Conservation (phyloP, 139 green algal species). For the Zygnema cylindricum region DNA sequence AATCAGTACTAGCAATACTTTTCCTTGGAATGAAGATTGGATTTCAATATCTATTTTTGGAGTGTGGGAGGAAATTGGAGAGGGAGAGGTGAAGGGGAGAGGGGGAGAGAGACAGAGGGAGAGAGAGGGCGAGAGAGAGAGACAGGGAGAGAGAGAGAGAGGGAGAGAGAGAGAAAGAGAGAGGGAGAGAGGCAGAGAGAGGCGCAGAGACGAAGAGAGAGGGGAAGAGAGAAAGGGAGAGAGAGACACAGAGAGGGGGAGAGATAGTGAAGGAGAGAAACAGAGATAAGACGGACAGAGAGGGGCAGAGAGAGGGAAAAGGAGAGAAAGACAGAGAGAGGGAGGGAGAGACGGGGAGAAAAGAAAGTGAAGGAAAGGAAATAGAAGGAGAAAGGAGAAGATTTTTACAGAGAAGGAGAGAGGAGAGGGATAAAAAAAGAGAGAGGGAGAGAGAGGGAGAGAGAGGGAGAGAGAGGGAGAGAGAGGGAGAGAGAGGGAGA, state of each 20-base stretch:
- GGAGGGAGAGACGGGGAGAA: constrained; percentile 26
- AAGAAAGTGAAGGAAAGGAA: constrained; percentile 30
- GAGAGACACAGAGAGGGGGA: background rate
- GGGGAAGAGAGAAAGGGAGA: background rate
- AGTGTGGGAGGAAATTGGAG: too few relatives aligned
- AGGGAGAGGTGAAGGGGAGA: too few relatives aligned
- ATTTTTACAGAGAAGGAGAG: background rate
- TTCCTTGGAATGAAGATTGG: too few relatives aligned
- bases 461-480: background rate
- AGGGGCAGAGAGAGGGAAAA: background rate
- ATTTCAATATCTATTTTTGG: too few relatives aligned
- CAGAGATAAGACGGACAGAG: background rate
- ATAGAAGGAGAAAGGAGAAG: background rate
- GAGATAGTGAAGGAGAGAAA: background rate
- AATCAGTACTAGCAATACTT: too few relatives aligned
- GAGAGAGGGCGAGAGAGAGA: too few relatives aligned
- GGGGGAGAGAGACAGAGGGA: too few relatives aligned
- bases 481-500: background rate
- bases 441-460: constrained; percentile 6
- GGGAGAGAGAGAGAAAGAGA: too few relatives aligned
- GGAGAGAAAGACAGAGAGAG: background rate
- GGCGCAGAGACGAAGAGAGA: background rate
- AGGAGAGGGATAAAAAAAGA: background rate
- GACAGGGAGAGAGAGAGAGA: too few relatives aligned
- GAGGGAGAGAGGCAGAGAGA: too few relatives aligned